phyloP scores from a whole-genome alignment of 441 rosid genomes.

The Breynia disticha region DNA sequence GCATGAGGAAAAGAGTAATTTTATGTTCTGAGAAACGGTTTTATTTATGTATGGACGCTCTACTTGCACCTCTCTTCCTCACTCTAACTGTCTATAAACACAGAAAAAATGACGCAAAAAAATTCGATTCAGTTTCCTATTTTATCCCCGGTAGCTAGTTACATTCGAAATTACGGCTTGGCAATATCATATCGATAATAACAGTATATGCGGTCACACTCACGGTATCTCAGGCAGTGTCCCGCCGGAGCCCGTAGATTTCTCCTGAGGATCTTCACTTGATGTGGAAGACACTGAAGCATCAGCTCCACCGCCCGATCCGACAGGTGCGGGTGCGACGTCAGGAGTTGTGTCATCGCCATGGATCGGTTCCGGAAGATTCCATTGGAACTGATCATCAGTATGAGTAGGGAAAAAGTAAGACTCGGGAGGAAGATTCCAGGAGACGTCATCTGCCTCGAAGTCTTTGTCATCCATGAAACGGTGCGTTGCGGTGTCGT shows the following conservation, averaged over 20 bases:
- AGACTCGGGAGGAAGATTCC: constrained; percentile 35
- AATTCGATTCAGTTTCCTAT: constrained; percentile 6
- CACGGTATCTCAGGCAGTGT: constrained; percentile 82
- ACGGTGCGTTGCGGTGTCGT: no score
- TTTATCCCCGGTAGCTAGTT: background rate
- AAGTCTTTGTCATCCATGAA: constrained; percentile 1
- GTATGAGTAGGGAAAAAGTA: constrained; percentile 35
- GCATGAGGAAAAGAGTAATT: constrained; percentile 19
- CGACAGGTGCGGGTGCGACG: constrained; percentile 14
- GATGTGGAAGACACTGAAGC: constrained; percentile 65
- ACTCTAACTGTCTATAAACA: constrained; percentile 9
- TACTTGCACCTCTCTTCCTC: constrained; percentile 19
- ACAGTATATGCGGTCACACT: constrained; percentile 28
- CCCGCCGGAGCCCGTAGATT: constrained; percentile 57
- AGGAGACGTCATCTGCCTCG: constrained; percentile 19
- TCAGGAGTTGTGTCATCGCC: constrained; percentile 12
- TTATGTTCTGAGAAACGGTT: background rate
- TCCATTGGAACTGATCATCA: constrained; percentile 51
- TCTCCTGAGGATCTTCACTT: constrained; percentile 67
- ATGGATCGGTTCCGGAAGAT: constrained; percentile 24
- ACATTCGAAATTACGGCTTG: constrained; percentile 7
- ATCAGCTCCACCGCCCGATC: constrained; percentile 21
- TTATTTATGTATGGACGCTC: constrained; percentile 25
- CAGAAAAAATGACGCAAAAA: background rate
- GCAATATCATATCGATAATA: background rate